Evolutionary conservation across 139 green algal species (phyloP), one percentile per base, ranked within the genome.

Genomic region (Coelastrella sp.): DNA sequence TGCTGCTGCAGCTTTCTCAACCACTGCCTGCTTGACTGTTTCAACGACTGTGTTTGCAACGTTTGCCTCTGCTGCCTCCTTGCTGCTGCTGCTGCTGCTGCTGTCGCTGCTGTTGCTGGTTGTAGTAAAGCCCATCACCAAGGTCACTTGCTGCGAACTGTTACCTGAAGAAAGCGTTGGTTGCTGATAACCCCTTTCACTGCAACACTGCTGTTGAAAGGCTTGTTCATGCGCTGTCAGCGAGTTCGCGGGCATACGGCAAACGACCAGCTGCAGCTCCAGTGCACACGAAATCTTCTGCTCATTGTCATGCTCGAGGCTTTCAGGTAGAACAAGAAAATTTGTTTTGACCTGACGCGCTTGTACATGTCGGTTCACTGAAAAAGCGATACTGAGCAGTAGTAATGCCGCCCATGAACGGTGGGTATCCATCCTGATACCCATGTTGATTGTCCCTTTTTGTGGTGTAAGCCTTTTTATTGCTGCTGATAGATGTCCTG

Each of bases 31-130:
- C 53, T 27, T 5, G 6, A 64, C 53, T 7, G 19, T 21, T 9
- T 5, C 21, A 9, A 27, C 53, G 19, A 64, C 53, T 6, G 53
- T 21, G 19, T 64, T 27, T 27, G 19, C 7, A 27, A 27, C 19
- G 53, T 27, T 19, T 9, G 19, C n/a, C n/a, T n/a, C n/a, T n/a
- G 53, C 53, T n/a, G 21, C 27, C 27, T 27, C 53, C 27, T 5
- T 64, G 53, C 53, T 64, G 6, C 21, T 64, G 53, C 53, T 64
- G 53, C 53, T 64, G 53, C 53, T 63, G 53, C 53, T 53, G 48
- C 48, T 57, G 48, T 15, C 17, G 21, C 11, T 27, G 19, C 53
- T 32, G 53, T 9, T 32, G 19, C 53, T 32, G 53, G 19, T 64
- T n/a, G 13, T 57, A 15, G 48, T n/a, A n/a, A n/a, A n/a, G n/a